Base-by-base conservation (phyloP, 2,329 filamentous ascomycete species). In the Cercospora sesami region DNA sequence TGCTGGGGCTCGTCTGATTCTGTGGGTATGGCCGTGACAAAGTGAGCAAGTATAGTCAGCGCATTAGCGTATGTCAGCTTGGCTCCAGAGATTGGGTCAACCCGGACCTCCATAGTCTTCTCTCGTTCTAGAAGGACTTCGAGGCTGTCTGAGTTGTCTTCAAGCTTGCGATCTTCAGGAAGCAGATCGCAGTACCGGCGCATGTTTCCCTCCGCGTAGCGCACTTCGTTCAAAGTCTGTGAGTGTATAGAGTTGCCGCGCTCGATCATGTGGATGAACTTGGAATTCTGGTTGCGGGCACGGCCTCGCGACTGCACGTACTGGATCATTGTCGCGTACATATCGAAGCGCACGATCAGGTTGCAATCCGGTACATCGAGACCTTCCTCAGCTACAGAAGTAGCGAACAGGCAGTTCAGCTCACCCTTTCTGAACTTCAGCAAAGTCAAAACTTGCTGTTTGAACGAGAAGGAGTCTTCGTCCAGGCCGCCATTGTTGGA, bases 281-380 rank as follows among this genome's bases (percentile, higher is more conserved):
- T 89, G 0, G 95, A 98, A 64, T 90, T 86, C 0, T 81, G 79
- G 74, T 93, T 91, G 45, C 95, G 87, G 12, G 95, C 95, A 64
- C 95, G 87, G 0, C 95, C 95, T 70, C 93, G 87, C 14, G 94
- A 97, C 78, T 99, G 95, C 21, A 98, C 89, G 76, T 97, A 98
- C 75, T 96, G 92, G 63, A 98, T 98, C 79, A 97, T 89, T 0
- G 94, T 97, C 10, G 86, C 85, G 79, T 93, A 97, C 2, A 96
- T 85, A 76, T 98, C 93, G 75, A 97, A 99, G 2, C 94, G 83
- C 28, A 90, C 80, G 10, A 90, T 85, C n/a, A 90, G 77, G 71
- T 90, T 90, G 79, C 88, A 90, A 68, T 88, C 86, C 4, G 87
- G 87, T 23, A 90, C 88, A 74, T 90, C 88, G 7, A 90, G 83